Conservation (phyloP, 179 eudicot species). For the Spinacia oleracea region DNA sequence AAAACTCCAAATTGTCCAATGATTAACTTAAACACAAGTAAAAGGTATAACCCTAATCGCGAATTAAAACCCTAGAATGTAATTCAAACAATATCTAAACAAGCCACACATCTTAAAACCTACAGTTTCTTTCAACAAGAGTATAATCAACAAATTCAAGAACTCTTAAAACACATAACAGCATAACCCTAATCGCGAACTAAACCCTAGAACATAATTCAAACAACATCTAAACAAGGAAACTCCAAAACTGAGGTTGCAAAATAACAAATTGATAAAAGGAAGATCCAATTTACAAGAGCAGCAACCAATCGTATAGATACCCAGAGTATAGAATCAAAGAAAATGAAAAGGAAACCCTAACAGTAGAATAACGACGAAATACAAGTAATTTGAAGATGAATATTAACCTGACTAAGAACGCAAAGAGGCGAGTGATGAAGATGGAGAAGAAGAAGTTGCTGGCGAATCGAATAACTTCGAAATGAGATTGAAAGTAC, state of each 20-base stretch:
- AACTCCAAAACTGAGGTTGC: neutral
- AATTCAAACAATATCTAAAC: neutral
- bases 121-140: neutral
- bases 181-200: neutral
- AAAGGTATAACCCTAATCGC: neutral
- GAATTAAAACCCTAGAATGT: slow-evolving; percentile 3
- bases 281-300: neutral
- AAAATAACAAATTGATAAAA: neutral
- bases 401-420: neutral
- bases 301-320: neutral
- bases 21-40: neutral
- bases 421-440: neutral
- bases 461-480: slow-evolving; percentile 2
- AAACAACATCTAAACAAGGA: neutral
- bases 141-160: neutral
- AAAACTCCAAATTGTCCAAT: neutral
- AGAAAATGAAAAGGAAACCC: neutral
- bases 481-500: neutral
- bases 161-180: neutral
- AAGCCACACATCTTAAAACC: neutral
- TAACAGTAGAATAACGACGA: neutral
- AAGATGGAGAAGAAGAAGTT: neutral
- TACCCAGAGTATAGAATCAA: neutral
- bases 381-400: neutral
- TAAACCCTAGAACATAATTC: neutral